phyloP scores from a whole-genome alignment of 2,329 filamentous ascomycete genomes.

The Arthrocladium fulminans region DNA sequence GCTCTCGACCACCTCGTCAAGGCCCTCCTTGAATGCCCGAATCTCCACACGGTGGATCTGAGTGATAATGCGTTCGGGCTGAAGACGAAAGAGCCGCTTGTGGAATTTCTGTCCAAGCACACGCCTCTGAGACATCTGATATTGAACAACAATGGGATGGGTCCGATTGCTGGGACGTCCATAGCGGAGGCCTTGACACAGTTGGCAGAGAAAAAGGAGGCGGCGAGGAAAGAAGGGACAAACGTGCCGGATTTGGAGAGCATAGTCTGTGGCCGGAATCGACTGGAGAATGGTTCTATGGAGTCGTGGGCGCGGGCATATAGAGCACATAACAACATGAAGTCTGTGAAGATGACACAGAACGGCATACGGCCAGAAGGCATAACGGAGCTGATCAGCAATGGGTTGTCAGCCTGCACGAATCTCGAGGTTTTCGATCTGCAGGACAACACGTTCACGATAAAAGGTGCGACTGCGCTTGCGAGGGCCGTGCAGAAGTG shows the following conservation, averaged over 20 bases:
- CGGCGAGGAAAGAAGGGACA: constrained; percentile 54
- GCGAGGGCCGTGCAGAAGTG: constrained; percentile 66
- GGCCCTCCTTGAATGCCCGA: constrained; percentile 73
- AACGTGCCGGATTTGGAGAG: constrained; percentile 80
- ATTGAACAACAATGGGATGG: constrained; percentile 96
- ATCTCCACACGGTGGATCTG: constrained; percentile 84
- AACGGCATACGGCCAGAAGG: constrained; percentile 95
- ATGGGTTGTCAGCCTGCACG: constrained; percentile 64
- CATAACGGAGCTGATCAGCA: constrained; percentile 67
- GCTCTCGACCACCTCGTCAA: constrained; percentile 79
- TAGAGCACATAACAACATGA: constrained; percentile 68
- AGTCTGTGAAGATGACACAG: constrained; percentile 91
- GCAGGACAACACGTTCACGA: constrained; percentile 95
- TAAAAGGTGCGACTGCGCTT: constrained; percentile 67
- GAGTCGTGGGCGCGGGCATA: constrained; percentile 85
- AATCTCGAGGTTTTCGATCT: constrained; percentile 72
- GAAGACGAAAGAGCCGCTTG: constrained; percentile 85
- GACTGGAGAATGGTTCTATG: constrained; percentile 95
- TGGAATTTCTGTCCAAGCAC: constrained; percentile 82
- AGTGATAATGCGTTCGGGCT: constrained; percentile 98
- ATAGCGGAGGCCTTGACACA: constrained; percentile 79
- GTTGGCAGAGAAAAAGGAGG: constrained; percentile 75
- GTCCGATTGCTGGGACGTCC: constrained; percentile 78
- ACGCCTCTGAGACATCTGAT: constrained; percentile 86
- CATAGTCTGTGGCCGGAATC: constrained; percentile 92